A percentile compares a stretch with the other conserved stretches of the same genome.
Conservation (phyloP, 2,329 filamentous ascomycete genomes). For the Talaromyces amestolkiae region DNA sequence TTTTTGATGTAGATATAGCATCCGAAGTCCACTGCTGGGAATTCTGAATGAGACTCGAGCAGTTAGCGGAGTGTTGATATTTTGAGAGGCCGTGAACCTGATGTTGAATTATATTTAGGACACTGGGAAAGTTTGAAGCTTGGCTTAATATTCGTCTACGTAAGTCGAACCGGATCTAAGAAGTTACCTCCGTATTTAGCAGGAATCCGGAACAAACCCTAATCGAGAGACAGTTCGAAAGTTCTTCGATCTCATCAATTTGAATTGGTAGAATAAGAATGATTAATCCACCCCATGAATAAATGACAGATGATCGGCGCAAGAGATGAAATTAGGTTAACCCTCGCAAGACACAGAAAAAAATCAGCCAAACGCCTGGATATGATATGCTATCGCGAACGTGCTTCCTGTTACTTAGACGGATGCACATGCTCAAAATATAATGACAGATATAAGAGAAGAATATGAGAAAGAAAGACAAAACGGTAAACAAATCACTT, state of each 20-base stretch:
- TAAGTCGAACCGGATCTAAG: background rate
- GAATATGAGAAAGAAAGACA: background rate
- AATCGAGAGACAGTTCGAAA: background rate
- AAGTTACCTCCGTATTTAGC: background rate
- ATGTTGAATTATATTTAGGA: too few relatives aligned
- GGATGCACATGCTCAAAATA: background rate
- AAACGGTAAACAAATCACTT: conserved; percentile 30
- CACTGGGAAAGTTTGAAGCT: too few relatives aligned
- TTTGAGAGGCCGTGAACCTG: too few relatives aligned
- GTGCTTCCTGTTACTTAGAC: background rate
- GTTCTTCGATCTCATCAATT: background rate
- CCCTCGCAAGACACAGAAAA: background rate
- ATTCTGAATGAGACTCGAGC: background rate
- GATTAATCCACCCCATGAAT: background rate
- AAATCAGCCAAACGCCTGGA: background rate
- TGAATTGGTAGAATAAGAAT: background rate
- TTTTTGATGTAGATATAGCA: background rate
- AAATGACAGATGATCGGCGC: background rate
- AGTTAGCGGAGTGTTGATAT: too few relatives aligned
- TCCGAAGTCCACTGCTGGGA: background rate
- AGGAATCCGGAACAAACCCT: background rate
- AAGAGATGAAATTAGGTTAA: background rate
- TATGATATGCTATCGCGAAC: background rate
- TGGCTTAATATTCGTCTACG: background rate
- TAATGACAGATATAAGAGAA: background rate